Base-by-base conservation (phyloP, 371 early-diverging fungal species). In the Mortierella sp. region DNA sequence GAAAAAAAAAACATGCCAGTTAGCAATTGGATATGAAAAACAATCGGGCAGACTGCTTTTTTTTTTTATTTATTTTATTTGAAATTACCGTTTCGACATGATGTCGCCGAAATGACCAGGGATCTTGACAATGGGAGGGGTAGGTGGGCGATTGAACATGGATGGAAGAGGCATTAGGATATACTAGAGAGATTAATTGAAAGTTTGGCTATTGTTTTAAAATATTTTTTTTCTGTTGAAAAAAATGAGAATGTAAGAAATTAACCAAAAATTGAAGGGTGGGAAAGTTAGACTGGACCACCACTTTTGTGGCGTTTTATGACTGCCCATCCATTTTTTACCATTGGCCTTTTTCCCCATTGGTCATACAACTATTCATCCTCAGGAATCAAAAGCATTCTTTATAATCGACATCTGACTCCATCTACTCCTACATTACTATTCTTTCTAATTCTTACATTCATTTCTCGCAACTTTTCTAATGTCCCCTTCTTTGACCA, bases 81-180 rank as follows among this genome's bases (percentile, higher is more conserved):
- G 23, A 15, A 22, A 19, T 31, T 70, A 56, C 83, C 85, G 85
- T 75, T 77, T 85, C 51, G 87, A 84, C 87, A 87, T 86, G 66
- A 87, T 84, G 60, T 87, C 86, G 59, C 87, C 87, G 83, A 85
- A 87, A 75, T 87, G 86, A 64, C 85, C 76, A 28, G 87, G 86
- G 53, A 77, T 77, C 71, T 73, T 73, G 63, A 80, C 65, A 43
- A 80, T 80, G 1, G 80, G 71, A 9, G 80, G 68, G 10, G 59
- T 68, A 4, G 72, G 72, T 15, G 75, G 28, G 9, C 68, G 66
- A 43, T 62, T 63, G 59, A 74, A 70, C 68, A 80, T 70, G 54
- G 68, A 55, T 19, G 80, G 80, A 28, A 54, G 65, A 28, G 75
- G 57, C 80, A 80, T 80, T 61, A 10, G 12, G 59, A 3, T 26